Base-by-base conservation (phyloP, 306 rosid genomes). In the Trifolium fragiferum region DNA sequence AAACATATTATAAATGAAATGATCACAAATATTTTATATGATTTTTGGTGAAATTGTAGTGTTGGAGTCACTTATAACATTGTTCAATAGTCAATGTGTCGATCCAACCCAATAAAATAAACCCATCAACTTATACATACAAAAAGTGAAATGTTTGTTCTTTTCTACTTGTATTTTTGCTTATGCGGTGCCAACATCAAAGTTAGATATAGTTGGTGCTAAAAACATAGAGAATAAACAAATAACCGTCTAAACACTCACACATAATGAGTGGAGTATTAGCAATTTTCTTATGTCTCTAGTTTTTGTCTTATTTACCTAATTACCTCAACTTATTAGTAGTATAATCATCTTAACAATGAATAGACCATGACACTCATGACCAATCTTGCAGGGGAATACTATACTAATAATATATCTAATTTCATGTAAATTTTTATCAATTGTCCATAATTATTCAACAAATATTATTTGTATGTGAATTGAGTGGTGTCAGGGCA, bases 351-450 rank as follows among this genome's bases (percentile, higher is more conserved):
- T 53, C 30, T 53, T 13, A 55, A 37, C 8, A 10, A 2, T n/a
- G n/a, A n/a, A n/a, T 51, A 51, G 70, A 54, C 19, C 27, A 9
- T 73, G 41, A 8, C 69, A 32, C 6, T 23, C 15, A 13, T 20
- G 72, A 40, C 60, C 68, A 32, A 78, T 53, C 32, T 76, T 63
- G 84, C 86, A 51, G 89, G 86, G 78, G 19, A 69, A 69, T 37
- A 37, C 9, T 37, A 8, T 35, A 30, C 27, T 25, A 25, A 25
- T 53, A 49, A 23, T 77, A 32, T 76, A 72, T 35, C 72, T 10
- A 30, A 53, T 50, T 20, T 47, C 73, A 74, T 7, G 2, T 8
- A 37, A 35, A 37, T 53, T 65, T 76, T n/a, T 37, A 11, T 37
- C 40, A 1, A 57, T 33, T 64, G 32, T 41, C 35, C 47, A 4